Base-by-base conservation (phyloP, 768 basidiomycete genomes). In the Auricularia heimuer region DNA sequence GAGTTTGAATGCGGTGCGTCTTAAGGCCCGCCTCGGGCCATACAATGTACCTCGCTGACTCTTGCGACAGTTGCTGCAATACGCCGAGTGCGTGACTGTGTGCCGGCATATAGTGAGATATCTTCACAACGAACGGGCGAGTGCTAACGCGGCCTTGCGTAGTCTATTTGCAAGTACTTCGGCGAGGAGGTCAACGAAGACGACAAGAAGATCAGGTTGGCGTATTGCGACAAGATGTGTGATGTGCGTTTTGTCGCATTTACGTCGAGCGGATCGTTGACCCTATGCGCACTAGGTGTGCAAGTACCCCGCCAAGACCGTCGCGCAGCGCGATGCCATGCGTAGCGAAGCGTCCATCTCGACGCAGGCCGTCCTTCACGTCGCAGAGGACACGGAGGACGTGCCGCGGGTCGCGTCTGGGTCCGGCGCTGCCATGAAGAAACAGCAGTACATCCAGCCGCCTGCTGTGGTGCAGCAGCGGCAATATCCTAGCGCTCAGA, bases 141-240 rank as follows among this genome's bases (percentile, higher is more conserved):
- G 8, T 10, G 54, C 7, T 36, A 35, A 39, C 3, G 54, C 51
- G 11, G 58, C 44, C 29, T 61, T 54, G 10, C 29, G 29, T 62
- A 92, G 88, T 78, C 81, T 1, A 86, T 93, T 65, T 92, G 92
- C 70, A 84, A 83, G 58, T 91, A 90, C 71, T 93, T 94, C 68
- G 92, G 89, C 1, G 92, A 93, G 74, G 67, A 69, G 0, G 82
- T 91, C 44, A 80, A 89, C 67, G 69, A 75, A 6, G 73, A 70
- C 11, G 79, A 88, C 67, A 68, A 76, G 8, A 77, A 76, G 6
- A 65, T 78, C 11, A 72, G 81, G 62, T 79, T 79, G 64, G 70
- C 70, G 3, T 85, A 89, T 68, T 94, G 92, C 69, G 74, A 87
- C 62, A 77, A 79, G 60, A 92, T 92, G 89, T 94, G 92, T 69